Evolutionary conservation across 2,329 filamentous ascomycete species (phyloP).

Genomic region (Colletotrichum tropicicola): DNA sequence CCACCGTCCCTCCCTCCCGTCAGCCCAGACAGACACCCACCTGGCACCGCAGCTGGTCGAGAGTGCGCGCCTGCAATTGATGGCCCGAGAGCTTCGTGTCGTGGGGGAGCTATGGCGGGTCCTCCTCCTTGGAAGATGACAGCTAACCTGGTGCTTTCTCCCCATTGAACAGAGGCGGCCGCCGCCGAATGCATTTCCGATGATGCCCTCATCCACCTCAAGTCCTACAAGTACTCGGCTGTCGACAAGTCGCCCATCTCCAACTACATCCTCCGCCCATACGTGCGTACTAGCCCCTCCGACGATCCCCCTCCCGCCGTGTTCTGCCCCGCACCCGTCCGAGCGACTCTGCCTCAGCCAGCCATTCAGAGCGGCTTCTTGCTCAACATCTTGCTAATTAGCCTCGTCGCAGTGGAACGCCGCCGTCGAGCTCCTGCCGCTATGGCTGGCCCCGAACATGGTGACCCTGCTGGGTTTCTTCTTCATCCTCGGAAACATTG

Average conservation of each 20-base stretch:
- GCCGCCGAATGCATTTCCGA: slow-evolving; percentile 83
- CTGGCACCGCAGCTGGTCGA: background rate
- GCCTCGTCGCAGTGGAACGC: slow-evolving; percentile 83
- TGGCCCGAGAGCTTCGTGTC: background rate
- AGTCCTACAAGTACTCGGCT: slow-evolving; percentile 95
- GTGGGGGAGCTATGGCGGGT: background rate
- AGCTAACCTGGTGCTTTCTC: background rate
- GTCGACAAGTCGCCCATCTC: slow-evolving; percentile 97
- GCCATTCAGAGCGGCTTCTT: slow-evolving; percentile 2
- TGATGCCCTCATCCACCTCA: slow-evolving; percentile 89
- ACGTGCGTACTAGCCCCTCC: slow-evolving; percentile 69
- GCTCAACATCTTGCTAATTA: slow-evolving; percentile 31
- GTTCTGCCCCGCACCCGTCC: slow-evolving; percentile 23
- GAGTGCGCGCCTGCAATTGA: slow-evolving; percentile 1
- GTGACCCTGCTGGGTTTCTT: slow-evolving; percentile 95
- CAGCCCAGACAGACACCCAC: background rate
- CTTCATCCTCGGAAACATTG: slow-evolving; percentile 90
- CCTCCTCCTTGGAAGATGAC: background rate
- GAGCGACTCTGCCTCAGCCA: slow-evolving; percentile 11
- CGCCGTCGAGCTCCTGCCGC: slow-evolving; percentile 87
- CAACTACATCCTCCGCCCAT: slow-evolving; percentile 92
- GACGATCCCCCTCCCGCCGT: slow-evolving; percentile 17
- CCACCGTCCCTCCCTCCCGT: background rate
- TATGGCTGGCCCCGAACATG: slow-evolving; percentile 99
- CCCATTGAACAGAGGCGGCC: slow-evolving; percentile 51